Conservation (phyloP, 164 flowering plant species). For the Magnolia changhungtana region DNA sequence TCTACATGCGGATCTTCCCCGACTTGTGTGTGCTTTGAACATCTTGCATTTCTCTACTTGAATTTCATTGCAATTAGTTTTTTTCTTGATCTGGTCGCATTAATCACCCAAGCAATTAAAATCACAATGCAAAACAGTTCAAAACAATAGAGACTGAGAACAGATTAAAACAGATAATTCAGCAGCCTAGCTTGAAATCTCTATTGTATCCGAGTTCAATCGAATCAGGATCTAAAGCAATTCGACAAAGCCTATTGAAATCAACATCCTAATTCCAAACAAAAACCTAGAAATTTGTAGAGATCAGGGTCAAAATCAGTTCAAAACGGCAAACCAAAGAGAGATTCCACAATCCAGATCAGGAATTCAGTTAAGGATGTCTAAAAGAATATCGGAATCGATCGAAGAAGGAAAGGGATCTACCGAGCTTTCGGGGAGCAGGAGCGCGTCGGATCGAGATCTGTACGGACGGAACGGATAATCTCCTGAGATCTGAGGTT, state of each 20-base stretch:
- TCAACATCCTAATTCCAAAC: neutral
- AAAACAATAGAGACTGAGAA: no score
- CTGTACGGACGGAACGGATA: slow-evolving; percentile 33
- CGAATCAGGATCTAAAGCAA: no score
- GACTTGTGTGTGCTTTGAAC: no score
- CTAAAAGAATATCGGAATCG: neutral
- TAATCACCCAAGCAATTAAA: no score
- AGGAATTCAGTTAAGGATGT: neutral
- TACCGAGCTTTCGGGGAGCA: slow-evolving; percentile 44
- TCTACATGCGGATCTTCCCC: no score
- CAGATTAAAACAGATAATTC: no score
- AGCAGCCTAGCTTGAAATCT: no score
- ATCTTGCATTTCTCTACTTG: no score
- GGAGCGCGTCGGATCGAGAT: slow-evolving; percentile 29
- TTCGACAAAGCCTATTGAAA: neutral
- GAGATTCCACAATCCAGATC: neutral
- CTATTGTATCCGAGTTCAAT: no score
- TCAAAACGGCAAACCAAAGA: neutral
- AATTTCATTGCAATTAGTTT: no score
- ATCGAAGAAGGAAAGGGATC: neutral
- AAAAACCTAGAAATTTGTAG: neutral
- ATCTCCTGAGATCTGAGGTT: slow-evolving; percentile 27
- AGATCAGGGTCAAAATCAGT: neutral
- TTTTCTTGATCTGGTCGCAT: no score
- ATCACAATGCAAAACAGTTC: no score